A percentile compares a stretch with the other conserved stretches of the same genome.
phyloP scores from a whole-genome alignment of 2,329 filamentous ascomycete species.

The Aspergillus floridensis region DNA sequence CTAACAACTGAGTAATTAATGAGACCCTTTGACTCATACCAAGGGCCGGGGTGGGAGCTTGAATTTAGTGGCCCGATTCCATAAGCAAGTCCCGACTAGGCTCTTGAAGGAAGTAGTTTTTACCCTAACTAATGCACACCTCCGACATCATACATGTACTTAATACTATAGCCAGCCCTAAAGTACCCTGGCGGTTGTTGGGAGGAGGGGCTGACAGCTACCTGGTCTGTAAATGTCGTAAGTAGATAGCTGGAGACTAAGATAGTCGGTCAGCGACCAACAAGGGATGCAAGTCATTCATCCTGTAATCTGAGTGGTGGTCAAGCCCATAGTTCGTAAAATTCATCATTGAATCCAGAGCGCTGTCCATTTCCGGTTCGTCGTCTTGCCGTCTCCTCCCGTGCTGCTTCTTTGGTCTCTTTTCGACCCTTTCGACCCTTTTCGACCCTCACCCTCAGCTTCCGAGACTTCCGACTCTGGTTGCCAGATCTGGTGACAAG shows the following conservation, averaged over 20 bases:
- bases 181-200: not conserved
- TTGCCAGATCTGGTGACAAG: conserved; percentile 23
- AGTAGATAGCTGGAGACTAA: not conserved
- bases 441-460: not conserved
- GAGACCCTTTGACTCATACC: conserved; percentile 1
- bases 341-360: conserved; percentile 1
- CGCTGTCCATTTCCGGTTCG: conserved; percentile 9
- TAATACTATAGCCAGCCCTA: not conserved
- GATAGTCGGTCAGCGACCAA: not conserved
- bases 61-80: not conserved
- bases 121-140: no score
- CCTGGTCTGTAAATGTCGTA: not conserved
- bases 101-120: no score
- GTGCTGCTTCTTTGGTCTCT: conserved; percentile 12
- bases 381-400: conserved; percentile 14
- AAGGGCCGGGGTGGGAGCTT: not conserved
- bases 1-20: not conserved
- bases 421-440: conserved; percentile 22
- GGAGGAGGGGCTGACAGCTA: no score
- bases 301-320: not conserved
- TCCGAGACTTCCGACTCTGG: not conserved
- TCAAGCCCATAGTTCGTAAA: not conserved
- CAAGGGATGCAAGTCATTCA: not conserved
- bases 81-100: not conserved
- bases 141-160: not conserved